These are phyloP conservation scores for Candida fluviatilis DNA, from an alignment of 805 yeast genomes.

Conservation along the genomic window DNA sequence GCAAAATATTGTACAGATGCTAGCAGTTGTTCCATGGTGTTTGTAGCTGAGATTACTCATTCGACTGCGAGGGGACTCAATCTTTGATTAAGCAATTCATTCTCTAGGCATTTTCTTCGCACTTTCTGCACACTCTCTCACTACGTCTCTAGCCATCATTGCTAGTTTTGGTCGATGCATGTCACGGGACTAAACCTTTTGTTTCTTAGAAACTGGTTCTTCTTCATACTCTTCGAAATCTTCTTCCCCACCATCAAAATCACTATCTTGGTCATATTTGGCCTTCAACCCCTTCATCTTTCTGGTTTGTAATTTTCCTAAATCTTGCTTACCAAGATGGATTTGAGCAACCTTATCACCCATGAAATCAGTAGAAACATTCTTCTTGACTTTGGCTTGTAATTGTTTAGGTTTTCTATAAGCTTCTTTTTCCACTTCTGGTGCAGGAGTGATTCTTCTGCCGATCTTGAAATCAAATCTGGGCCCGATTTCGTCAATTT, in stretches of 20 bases:
- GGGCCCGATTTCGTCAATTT: constrained; percentile 93
- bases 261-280: constrained; percentile 73
- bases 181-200: constrained; percentile 25
- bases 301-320: constrained; percentile 86
- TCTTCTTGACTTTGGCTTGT: constrained; percentile 81
- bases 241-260: constrained; percentile 49
- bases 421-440: constrained; percentile 92
- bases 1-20: background rate
- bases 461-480: constrained; percentile 91
- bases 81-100: too few relatives aligned
- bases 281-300: constrained; percentile 97
- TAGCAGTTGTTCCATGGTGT: background rate
- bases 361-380: constrained; percentile 78
- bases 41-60: too few relatives aligned
- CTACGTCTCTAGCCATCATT: too few relatives aligned
- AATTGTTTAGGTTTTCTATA: constrained; percentile 73
- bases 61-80: too few relatives aligned
- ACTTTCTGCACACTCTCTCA: background rate
- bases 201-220: constrained; percentile 29
- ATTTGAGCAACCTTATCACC: constrained; percentile 97
- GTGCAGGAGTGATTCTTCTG: constrained; percentile 72
- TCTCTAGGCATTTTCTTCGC: too few relatives aligned
- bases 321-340: constrained; percentile 94
- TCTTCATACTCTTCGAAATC: constrained; percentile 12
- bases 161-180: too few relatives aligned